These are phyloP conservation scores for Saturnispora kantuleensis DNA, from an alignment of 805 yeast species.

Conservation along the genomic window DNA sequence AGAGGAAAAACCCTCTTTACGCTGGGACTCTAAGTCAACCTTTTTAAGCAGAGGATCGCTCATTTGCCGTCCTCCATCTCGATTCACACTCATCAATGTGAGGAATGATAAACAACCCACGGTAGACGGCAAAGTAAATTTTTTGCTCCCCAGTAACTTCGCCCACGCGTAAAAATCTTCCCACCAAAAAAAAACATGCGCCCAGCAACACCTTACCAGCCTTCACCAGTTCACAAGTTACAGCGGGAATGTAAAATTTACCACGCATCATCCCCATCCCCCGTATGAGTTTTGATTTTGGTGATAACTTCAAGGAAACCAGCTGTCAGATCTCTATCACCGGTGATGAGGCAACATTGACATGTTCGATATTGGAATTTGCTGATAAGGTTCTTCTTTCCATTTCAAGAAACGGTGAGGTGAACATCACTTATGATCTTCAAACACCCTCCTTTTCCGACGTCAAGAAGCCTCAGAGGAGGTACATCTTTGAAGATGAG, in stretches of 20 bases:
- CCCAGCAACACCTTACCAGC: too few relatives aligned
- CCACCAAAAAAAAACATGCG: too few relatives aligned
- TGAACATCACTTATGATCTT: constrained; percentile 39
- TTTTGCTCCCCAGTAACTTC: too few relatives aligned
- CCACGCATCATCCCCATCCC: background rate
- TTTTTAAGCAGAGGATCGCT: constrained; percentile 1
- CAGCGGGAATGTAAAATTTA: background rate
- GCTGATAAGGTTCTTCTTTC: constrained; percentile 33
- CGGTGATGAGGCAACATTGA: background rate
- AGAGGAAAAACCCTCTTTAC: background rate
- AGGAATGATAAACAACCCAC: too few relatives aligned
- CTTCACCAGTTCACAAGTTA: background rate
- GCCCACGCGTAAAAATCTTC: too few relatives aligned
- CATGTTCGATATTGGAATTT: constrained; percentile 24
- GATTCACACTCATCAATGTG: too few relatives aligned
- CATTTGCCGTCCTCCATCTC: too few relatives aligned
- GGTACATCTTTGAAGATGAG: constrained; percentile 7
- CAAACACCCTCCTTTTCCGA: constrained; percentile 21
- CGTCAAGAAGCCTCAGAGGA: constrained; percentile 13
- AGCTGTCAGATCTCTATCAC: background rate
- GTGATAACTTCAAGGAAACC: constrained; percentile 2
- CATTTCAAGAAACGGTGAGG: constrained; percentile 34
- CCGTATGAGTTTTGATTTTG: constrained; percentile 2
- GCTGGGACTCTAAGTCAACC: constrained; percentile 4
- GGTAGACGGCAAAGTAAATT: background rate